These are phyloP conservation scores for Zoysia matrella DNA, from an alignment of 202 grass and related monocot species.

Conservation along the genomic window DNA sequence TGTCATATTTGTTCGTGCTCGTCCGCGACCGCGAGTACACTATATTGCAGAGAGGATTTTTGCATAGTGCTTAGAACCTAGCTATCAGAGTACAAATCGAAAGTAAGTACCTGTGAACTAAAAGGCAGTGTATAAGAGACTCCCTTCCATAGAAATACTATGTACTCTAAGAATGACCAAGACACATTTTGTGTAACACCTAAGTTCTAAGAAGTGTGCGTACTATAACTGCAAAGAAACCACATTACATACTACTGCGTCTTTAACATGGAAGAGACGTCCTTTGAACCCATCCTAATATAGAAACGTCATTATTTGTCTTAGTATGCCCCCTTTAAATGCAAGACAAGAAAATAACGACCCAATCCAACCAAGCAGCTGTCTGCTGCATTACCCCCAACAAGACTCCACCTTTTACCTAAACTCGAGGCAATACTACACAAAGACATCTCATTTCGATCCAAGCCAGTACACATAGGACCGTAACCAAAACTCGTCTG, in stretches of 20 bases:
- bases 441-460: constrained; percentile 27
- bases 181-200: neutral
- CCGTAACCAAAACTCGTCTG: neutral
- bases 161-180: neutral
- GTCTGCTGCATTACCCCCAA: neutral
- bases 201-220: neutral
- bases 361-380: neutral
- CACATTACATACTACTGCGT: constrained; percentile 7
- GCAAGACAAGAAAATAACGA: neutral
- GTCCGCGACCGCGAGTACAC: no score
- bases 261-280: neutral
- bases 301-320: constrained; percentile 21
- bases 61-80: no score
- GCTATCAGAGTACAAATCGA: neutral
- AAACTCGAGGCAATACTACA: neutral
- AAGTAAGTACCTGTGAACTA: neutral
- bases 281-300: constrained; percentile 18
- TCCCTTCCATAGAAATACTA: constrained; percentile 1
- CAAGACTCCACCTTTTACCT: neutral
- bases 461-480: neutral
- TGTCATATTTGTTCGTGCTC: no score
- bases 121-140: constrained; percentile 4
- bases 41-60: no score
- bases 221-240: constrained; percentile 7
- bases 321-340: neutral